Evolutionary conservation across 345 rosid species (phyloP), one percentile per base, ranked within the genome.

Genomic region (Dovyalis caffra): DNA sequence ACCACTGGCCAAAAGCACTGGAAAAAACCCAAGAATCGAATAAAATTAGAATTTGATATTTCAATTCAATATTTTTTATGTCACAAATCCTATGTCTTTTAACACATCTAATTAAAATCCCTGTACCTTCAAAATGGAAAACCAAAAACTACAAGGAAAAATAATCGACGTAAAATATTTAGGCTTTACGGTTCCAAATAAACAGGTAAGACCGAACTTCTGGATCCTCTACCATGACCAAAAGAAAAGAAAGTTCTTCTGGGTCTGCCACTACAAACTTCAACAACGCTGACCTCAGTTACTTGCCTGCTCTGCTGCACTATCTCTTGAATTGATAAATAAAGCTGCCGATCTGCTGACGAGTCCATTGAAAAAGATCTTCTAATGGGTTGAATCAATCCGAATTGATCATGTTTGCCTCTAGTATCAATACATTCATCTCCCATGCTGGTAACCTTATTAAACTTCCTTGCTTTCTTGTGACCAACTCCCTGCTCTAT

Each of bases 331-430:
- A 90, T 84, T 29, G 95, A 68, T 12, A 70, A 53, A 69, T 82
- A 85, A 3, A 91, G 77, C 21, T 87, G 92, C 43, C 91, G 74
- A 77, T 92, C 94, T 1, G 85, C 86, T 0, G 95, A 90, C 0
- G 97, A 92, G 73, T 95, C 97, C 99, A 95, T 88, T 0, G 99
- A 95, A 23, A 95, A 80, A 8, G 99, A 95, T 76, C 99, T 88
- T 66, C 97, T 81, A 2, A 95, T 82, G 10, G 97, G 97, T 71
- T 90, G 90, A 58, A 92, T 74, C 71, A n/a, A 56, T 56, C 80
- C 86, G 33, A 91, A 91, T 20, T 80, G 87, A 8, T 88, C 89
- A 37, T 81, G 87, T 37, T 83, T 85, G 25, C 85, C 84, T 87
- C 97, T 88, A 0, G 78, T 85, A 45, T 90, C 88, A 57, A 94